Evolutionary conservation across 2,329 filamentous ascomycete genomes (phyloP).

Genomic region (Neofusicoccum kwambonambiense): DNA sequence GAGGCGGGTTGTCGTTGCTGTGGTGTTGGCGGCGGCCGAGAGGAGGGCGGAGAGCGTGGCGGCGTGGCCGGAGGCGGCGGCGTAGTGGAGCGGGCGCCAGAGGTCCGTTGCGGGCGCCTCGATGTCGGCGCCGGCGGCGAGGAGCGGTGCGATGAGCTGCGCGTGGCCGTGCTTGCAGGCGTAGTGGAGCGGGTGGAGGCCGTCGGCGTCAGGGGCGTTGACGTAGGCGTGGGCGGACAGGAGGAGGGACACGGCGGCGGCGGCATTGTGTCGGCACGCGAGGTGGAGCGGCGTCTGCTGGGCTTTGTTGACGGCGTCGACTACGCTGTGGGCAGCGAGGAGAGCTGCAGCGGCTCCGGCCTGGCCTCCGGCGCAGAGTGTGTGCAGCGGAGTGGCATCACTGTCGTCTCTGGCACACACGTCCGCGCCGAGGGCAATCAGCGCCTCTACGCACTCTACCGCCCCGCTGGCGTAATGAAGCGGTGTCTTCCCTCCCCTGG

Average conservation of each 20-base stretch:
- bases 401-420: too few species aligned
- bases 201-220: background rate
- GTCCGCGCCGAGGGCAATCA: too few species aligned
- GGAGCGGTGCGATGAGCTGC: background rate
- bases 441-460: too few species aligned
- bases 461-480: too few species aligned
- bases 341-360: background rate
- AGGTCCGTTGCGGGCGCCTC: background rate
- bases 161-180: background rate
- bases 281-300: background rate
- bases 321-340: background rate
- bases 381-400: too few species aligned
- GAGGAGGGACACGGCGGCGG: background rate
- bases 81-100: background rate
- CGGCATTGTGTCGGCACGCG: background rate
- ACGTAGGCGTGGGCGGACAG: background rate
- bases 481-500: too few species aligned
- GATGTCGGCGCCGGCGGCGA: background rate
- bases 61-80: background rate
- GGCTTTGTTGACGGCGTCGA: background rate
- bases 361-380: background rate
- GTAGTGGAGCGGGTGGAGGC: background rate
- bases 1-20: too few species aligned
- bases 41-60: background rate
- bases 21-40: too few species aligned